Percentiles rank a stretch among this genome's conserved stretches.
Conservation (phyloP, 441 rosid genomes). For the Gossypium lobatum region DNA sequence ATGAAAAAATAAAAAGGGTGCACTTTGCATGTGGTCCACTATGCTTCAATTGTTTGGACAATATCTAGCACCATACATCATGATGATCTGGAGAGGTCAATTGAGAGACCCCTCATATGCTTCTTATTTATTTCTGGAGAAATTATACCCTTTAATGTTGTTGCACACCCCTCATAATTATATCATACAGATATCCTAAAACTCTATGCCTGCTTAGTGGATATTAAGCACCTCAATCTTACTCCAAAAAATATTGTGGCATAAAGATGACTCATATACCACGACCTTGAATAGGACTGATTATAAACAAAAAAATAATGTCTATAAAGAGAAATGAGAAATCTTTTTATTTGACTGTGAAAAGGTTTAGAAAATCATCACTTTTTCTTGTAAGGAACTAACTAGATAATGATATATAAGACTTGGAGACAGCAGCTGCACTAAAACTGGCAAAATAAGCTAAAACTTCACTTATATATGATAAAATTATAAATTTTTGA, state of each 20-base stretch:
- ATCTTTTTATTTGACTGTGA: background rate
- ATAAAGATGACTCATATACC: too few relatives aligned
- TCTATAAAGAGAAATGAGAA: background rate
- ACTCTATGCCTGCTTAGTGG: too few relatives aligned
- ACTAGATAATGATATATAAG: background rate
- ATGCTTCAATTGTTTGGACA: conserved; percentile 58
- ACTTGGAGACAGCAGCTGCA: background rate
- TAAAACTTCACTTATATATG: too few relatives aligned
- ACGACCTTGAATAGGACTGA: too few relatives aligned
- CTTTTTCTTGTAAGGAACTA: background rate
- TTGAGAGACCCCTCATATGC: background rate
- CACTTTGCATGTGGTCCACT: conserved; percentile 32
- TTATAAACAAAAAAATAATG: background rate
- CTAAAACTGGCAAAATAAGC: background rate
- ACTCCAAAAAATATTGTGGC: too few relatives aligned
- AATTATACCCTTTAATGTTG: background rate
- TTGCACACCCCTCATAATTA: background rate
- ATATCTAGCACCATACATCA: conserved; percentile 49
- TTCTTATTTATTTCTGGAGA: background rate
- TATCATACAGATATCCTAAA: background rate
- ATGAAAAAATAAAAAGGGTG: conserved; percentile 22
- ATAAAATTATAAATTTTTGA: background rate
- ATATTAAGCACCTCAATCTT: too few relatives aligned
- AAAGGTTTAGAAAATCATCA: background rate
- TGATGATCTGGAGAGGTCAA: conserved; percentile 24